Evolutionary conservation across 2,329 filamentous ascomycete genomes (phyloP).

Genomic region (Ceratocystiopsis sp.): DNA sequence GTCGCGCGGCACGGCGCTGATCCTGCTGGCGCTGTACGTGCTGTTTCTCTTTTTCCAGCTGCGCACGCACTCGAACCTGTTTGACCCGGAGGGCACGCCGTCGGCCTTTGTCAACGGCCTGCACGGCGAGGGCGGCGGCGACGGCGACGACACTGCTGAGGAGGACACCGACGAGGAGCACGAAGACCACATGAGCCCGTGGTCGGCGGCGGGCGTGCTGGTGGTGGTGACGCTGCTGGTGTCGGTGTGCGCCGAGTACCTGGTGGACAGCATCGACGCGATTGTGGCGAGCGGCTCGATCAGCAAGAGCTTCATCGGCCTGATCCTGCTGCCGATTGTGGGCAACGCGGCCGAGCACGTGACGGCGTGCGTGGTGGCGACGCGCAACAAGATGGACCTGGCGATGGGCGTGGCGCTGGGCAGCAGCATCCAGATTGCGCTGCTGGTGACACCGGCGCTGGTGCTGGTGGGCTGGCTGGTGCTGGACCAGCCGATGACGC

Average conservation of each 20-base stretch:
- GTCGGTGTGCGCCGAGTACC: slow-evolving; percentile 64
- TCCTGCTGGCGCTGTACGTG: slow-evolving; percentile 57
- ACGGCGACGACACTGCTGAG: slow-evolving; percentile 14
- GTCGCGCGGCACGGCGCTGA: slow-evolving; percentile 60
- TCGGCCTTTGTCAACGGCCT: slow-evolving; percentile 6
- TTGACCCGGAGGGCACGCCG: slow-evolving; percentile 34
- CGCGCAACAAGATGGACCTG: slow-evolving; percentile 60
- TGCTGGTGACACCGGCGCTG: slow-evolving; percentile 65
- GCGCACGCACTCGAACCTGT: slow-evolving; percentile 54
- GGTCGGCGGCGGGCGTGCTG: slow-evolving; percentile 49
- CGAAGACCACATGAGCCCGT: slow-evolving; percentile 39
- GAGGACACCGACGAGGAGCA: slow-evolving; percentile 26
- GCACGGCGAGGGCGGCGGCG: slow-evolving; percentile 7
- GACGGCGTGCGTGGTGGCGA: slow-evolving; percentile 62
- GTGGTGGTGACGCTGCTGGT: slow-evolving; percentile 53
- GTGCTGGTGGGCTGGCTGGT: slow-evolving; percentile 68
- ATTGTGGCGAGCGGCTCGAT: slow-evolving; percentile 44
- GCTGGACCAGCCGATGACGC: slow-evolving; percentile 53
- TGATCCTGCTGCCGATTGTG: slow-evolving; percentile 70
- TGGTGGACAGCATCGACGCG: slow-evolving; percentile 55
- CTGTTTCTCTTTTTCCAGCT: slow-evolving; percentile 68
- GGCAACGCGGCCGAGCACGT: slow-evolving; percentile 72
- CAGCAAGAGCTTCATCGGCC: slow-evolving; percentile 58
- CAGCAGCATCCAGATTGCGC: slow-evolving; percentile 66
- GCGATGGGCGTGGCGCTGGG: slow-evolving; percentile 71